phyloP scores from a whole-genome alignment of 139 green algal genomes.

The Edaphochlamys debaryana region DNA sequence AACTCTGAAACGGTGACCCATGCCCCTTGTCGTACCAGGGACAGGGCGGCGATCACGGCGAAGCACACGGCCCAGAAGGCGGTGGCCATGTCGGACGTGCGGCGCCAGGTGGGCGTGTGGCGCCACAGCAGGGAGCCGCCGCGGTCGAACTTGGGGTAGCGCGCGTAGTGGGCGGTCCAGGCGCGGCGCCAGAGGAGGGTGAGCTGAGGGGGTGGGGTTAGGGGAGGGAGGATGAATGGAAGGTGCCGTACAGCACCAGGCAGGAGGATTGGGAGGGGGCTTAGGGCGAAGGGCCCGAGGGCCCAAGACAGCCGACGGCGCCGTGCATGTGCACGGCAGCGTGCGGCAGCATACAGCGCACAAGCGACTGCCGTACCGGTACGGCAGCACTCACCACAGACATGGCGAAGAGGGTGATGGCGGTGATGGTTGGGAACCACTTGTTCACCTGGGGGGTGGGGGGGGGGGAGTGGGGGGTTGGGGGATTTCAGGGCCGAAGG shows the following conservation, averaged over 20 bases:
- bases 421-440: conserved; percentile 33
- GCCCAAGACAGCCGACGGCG: no score
- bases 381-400: conserved; percentile 14
- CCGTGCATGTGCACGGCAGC: no score
- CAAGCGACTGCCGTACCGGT: no score
- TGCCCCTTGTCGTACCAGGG: conserved; percentile 50
- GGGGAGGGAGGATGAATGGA: not conserved
- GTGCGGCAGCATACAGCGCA: no score
- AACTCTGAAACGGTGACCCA: no score
- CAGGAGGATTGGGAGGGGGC: no score
- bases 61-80: conserved; percentile 35
- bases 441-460: conserved; percentile 21
- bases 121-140: conserved; percentile 41
- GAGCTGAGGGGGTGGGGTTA: conserved; percentile 15
- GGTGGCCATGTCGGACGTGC: conserved; percentile 41
- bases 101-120: conserved; percentile 21
- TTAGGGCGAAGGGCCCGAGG: no score
- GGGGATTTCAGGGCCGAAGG: not conserved
- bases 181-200: conserved; percentile 42
- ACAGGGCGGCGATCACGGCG: conserved; percentile 9
- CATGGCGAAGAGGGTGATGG: conserved; percentile 18
- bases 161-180: conserved; percentile 53
- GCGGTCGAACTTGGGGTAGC: conserved; percentile 58
- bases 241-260: not conserved
- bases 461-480: not conserved